Evolutionary conservation across 805 yeast species (phyloP), one percentile per base, ranked within the genome.

Genomic region (Yamadazyma sp.): DNA sequence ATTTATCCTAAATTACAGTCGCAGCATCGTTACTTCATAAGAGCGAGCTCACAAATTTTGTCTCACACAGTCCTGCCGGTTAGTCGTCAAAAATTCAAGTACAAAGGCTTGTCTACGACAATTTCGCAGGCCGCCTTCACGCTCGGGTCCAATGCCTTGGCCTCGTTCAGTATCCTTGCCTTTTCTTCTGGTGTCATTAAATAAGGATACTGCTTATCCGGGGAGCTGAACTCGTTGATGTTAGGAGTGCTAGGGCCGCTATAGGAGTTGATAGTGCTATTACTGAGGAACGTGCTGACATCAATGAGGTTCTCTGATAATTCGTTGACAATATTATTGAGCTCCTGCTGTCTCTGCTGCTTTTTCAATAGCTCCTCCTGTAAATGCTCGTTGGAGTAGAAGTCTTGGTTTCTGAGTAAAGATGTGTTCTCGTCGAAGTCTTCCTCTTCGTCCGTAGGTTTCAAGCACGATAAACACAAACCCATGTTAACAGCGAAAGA

Each of bases 331-430:
- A 73, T 72, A 17, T 54, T 51, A 38, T 67, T 67, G 29, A 73
- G 54, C 44, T 73, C 77, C 31, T 64, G 69, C 43, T 73, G 77
- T 44, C 79, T 55, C 46, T 66, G 70, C 41, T 66, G 71, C 42
- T 67, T 67, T 44, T 54, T 55, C 24, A 64, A 42, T 38, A 53
- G 64, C 41, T 54, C 69, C 47, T 55, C 68, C 50, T 63, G 75
- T 45, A 53, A 46, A 19, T 50, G 50, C 22, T 66, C 61, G 48
- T 59, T 65, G 19, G 60, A 48, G 44, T 54, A 53, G n/a, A 46
- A 24, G 27, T 49, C 53, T 29, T 53, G 57, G 46, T 53, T 52
- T 26, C 55, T 48, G 18, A 64, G 49, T 6, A 63, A 44, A 14
- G 71, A 64, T 11, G 74, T 43, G 30, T 67, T 62, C 42, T 72